Base-by-base conservation (phyloP, 306 rosid species). In the Quercus variabilis region DNA sequence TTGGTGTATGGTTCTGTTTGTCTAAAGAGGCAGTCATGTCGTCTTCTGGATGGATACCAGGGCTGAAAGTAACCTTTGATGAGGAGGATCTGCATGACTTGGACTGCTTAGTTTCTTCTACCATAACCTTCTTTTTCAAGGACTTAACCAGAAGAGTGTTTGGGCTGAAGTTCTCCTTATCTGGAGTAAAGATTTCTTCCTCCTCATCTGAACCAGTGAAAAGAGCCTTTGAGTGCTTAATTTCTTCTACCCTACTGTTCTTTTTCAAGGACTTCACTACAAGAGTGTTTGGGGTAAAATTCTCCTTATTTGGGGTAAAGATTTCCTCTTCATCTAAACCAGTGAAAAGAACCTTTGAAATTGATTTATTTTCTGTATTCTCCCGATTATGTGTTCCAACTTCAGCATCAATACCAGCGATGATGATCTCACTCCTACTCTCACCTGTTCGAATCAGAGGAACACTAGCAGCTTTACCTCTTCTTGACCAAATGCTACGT, bases 121-220 rank as follows among this genome's bases (percentile, higher is more conserved):
- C 52, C 51, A 62, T 80, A 76, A 80, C 86, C 77, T 89, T 87
- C 83, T 88, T 85, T 69, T 70, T 87, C 86, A 89, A 74, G 30
- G 85, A 84, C 78, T 25, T 79, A 79, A 60, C 68, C 43, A 63
- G 80, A 82, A 79, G 87, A 55, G 86, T 83, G 64, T 86, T 81
- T 82, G 91, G 86, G 68, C 89, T 86, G 35, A 87, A 84, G 81
- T 88, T 92, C 79, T 90, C 96, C 86, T 90, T 94, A 79, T 85
- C 90, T 51, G 89, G 90, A 57, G 92, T 83, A 65, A 78, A 88
- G 20, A 71, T 74, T 79, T 88, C 91, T 71, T 81, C 89, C 78
- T 83, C 92, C 75, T 80, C 78, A 33, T 58, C 84, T 19, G n/a
- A 55, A 55, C n/a, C 20, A 14, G 58, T 55, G 58, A 41, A 55